phyloP scores from a whole-genome alignment of 1,284 basidiomycete genomes.

The Cutaneotrichosporon sp. region DNA sequence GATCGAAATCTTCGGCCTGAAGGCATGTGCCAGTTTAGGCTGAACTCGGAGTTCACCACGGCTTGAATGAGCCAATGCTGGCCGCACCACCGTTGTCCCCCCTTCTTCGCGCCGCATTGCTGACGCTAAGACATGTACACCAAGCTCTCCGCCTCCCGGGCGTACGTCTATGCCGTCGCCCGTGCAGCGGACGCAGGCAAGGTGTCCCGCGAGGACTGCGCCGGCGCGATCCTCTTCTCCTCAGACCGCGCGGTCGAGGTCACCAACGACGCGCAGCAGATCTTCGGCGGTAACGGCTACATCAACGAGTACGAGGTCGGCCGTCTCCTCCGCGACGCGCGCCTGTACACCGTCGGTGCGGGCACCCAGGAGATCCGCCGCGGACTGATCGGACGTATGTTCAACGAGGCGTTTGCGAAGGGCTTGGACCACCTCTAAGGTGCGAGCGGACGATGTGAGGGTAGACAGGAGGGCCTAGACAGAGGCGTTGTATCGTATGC shows the following conservation, averaged over 20 bases:
- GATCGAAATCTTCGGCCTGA: no score
- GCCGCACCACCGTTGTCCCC: no score
- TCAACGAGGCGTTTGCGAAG: constrained; percentile 58
- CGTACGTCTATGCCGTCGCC: constrained; percentile 90
- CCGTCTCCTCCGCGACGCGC: constrained; percentile 74
- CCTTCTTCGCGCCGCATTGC: no score
- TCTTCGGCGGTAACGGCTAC: constrained; percentile 86
- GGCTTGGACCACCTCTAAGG: constrained; percentile 16
- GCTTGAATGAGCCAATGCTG: no score
- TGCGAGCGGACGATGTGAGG: no score
- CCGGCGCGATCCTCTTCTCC: constrained; percentile 84
- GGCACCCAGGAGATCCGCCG: constrained; percentile 86
- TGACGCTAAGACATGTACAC: constrained; percentile 81
- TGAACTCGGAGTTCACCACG: no score
- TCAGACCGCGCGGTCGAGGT: constrained; percentile 86
- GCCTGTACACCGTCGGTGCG: constrained; percentile 83
- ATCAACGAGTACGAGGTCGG: constrained; percentile 89
- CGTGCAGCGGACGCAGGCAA: constrained; percentile 77
- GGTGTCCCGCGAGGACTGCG: constrained; percentile 84
- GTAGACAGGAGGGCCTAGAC: no score
- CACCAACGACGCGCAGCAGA: constrained; percentile 85
- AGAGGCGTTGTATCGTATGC: no score
- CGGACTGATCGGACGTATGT: constrained; percentile 84
- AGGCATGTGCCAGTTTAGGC: no score
- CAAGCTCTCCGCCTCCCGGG: constrained; percentile 76